Evolutionary conservation across 495 filamentous ascomycete genomes (phyloP), one percentile per base, ranked within the genome.

Genomic region (Niebla homalea): DNA sequence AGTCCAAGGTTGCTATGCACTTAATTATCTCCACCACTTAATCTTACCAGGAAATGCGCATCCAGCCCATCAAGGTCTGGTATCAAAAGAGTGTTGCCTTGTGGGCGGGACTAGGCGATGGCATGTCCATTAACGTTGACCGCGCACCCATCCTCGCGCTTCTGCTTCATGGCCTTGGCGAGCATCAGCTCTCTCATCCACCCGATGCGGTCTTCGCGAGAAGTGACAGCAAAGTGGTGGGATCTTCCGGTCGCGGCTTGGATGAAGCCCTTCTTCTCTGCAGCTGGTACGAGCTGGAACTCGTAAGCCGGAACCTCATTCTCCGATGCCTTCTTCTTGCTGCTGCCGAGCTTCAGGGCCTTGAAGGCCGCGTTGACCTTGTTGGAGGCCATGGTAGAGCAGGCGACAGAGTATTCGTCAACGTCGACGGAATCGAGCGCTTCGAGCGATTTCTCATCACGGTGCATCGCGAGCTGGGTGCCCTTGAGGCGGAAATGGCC

Each of bases 121-220:
- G 78, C 78, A 57, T 79, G 79, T 16, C 89, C 90, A 62, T 96
- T 95, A 43, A 94, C 72, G 49, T 78, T 80, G 51, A 94, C 70
- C 62, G 83, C 79, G 43, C 77, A 93, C 8, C 89, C 89, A 54
- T 84, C 79, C 15, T 81, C 80, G 8, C 29, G 29, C 68, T 87
- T 87, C 60, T 85, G 83, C 69, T 78, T 82, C 50, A 88, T 67
- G 19, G 90, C 89, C 63, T 89, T 94, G 4, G 90, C 89, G 20
- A 98, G 78, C 92, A 98, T 96, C 45, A 98, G 65, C 73, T 96
- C 89, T 2, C 92, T 70, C 92, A 96, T 95, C 92, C 92, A 98
- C 56, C 94, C 90, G 51, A 96, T 95, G 26, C 92, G 75, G 63
- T 95, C 85, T 51, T 97, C 87, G 0, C 87, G 73, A 48, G 72